A percentile compares a stretch with the other conserved stretches of the same genome.
Evolutionary conservation across 2,329 filamentous ascomycete species (phyloP).

Genomic region (Cladosporium sp.): DNA sequence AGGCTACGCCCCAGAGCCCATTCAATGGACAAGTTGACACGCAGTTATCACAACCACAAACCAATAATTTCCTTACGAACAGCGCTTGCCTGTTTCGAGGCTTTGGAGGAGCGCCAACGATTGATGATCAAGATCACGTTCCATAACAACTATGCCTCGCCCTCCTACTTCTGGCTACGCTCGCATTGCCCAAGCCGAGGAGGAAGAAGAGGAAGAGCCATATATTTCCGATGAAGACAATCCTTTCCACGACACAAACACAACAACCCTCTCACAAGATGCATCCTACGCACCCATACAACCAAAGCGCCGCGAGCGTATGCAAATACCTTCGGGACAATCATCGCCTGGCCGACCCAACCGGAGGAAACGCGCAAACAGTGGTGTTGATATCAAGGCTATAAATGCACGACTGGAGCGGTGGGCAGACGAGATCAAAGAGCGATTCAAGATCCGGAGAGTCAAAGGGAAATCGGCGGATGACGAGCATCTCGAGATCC

Average conservation of each 20-base stretch:
- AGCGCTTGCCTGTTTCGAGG: no score
- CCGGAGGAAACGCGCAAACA: constrained; percentile 64
- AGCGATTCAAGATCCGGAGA: constrained; percentile 85
- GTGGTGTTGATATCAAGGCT: constrained; percentile 93
- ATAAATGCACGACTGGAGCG: constrained; percentile 93
- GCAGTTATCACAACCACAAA: not conserved
- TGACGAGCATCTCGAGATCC: constrained; percentile 87
- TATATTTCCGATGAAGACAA: constrained; percentile 40
- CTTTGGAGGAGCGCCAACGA: not conserved
- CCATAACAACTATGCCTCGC: constrained; percentile 28
- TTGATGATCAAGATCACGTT: constrained; percentile 24
- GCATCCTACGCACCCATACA: constrained; percentile 43
- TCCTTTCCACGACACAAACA: constrained; percentile 22
- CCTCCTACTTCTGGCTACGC: constrained; percentile 49
- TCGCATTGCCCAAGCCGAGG: constrained; percentile 50
- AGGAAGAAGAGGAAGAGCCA: constrained; percentile 42
- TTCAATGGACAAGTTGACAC: not conserved
- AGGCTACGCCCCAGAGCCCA: not conserved
- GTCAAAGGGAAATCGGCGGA: constrained; percentile 70
- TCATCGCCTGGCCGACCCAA: constrained; percentile 31
- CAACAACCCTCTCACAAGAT: constrained; percentile 1
- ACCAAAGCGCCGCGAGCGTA: constrained; percentile 39
- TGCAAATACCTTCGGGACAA: constrained; percentile 35
- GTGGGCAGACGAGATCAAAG: constrained; percentile 97
- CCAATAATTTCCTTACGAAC: not conserved